These are phyloP conservation scores for Pleoardoris graminearum DNA, from an alignment of 2,329 filamentous ascomycete genomes.

Conservation along the genomic window DNA sequence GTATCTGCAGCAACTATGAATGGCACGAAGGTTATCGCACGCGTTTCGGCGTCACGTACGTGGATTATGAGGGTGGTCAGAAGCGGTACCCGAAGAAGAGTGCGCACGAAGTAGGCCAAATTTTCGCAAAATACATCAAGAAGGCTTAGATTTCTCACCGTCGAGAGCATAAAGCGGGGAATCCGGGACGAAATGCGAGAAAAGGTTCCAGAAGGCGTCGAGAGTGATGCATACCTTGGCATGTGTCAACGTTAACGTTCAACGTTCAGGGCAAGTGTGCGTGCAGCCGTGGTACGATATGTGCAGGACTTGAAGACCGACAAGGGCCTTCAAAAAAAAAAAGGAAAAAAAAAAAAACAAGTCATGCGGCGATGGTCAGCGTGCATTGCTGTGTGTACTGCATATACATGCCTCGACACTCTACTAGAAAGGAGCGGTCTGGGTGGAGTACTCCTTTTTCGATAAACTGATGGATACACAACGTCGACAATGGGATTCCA, in stretches of 20 bases:
- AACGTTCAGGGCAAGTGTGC: neutral
- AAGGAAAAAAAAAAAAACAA: too few species aligned
- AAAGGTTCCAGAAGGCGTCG: neutral
- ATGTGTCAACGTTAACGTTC: neutral
- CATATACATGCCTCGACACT: too few species aligned
- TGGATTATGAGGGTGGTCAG: constrained; percentile 80
- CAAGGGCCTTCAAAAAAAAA: neutral
- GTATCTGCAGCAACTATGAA: constrained; percentile 70
- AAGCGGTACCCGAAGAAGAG: constrained; percentile 84
- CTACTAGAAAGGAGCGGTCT: too few species aligned
- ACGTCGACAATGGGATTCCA: neutral
- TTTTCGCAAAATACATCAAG: constrained; percentile 73
- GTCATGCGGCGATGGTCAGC: too few species aligned
- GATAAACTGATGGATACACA: constrained; percentile 6
- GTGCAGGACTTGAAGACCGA: neutral
- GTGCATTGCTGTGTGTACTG: too few species aligned
- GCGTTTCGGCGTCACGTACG: constrained; percentile 80
- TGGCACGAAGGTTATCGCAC: constrained; percentile 93
- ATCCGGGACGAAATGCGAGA: constrained; percentile 1
- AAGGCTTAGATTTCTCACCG: constrained; percentile 51
- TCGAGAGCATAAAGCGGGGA: constrained; percentile 5
- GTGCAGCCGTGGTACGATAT: neutral
- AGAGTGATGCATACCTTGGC: neutral
- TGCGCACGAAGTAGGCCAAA: constrained; percentile 68
- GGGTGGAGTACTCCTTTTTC: neutral